Conservation (phyloP, 163 green algal species). For the Chlamydomonas reinhardtii region DNA sequence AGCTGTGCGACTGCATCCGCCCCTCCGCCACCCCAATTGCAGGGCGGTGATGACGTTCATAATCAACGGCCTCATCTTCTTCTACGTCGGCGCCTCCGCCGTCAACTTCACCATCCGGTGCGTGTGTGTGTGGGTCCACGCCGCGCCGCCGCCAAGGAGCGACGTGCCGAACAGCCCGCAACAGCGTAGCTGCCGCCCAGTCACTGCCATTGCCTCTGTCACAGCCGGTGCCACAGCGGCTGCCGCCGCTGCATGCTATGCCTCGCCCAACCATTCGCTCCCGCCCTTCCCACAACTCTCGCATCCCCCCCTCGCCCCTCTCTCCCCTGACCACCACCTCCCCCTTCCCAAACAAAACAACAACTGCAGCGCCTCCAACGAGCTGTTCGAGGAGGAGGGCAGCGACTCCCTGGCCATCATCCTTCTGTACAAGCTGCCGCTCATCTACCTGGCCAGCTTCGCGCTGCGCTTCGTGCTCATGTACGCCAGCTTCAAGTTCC, state of each 20-base stretch:
- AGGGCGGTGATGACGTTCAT: conserved; percentile 36
- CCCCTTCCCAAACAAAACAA: too few relatives aligned
- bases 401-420: conserved; percentile 7
- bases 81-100: conserved; percentile 84
- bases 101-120: conserved; percentile 89
- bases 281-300: neutral
- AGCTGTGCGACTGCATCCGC: too few relatives aligned
- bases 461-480: conserved; percentile 50
- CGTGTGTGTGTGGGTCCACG: too few relatives aligned
- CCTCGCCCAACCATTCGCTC: too few relatives aligned
- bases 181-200: too few relatives aligned
- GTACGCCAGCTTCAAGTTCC: conserved; percentile 36
- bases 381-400: conserved; percentile 1
- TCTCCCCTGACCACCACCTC: too few relatives aligned
- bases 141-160: neutral
- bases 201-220: too few relatives aligned
- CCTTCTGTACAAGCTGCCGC: conserved; percentile 58
- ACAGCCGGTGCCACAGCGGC: too few relatives aligned
- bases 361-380: neutral
- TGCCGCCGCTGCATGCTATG: too few relatives aligned
- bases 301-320: neutral
- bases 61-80: conserved; percentile 90
- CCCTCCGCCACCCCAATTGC: too few relatives aligned
- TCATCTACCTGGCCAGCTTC: conserved; percentile 59
- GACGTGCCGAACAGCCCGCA: too few relatives aligned